phyloP scores from a whole-genome alignment of 1,284 basidiomycete species.

The Leccinum huronense region DNA sequence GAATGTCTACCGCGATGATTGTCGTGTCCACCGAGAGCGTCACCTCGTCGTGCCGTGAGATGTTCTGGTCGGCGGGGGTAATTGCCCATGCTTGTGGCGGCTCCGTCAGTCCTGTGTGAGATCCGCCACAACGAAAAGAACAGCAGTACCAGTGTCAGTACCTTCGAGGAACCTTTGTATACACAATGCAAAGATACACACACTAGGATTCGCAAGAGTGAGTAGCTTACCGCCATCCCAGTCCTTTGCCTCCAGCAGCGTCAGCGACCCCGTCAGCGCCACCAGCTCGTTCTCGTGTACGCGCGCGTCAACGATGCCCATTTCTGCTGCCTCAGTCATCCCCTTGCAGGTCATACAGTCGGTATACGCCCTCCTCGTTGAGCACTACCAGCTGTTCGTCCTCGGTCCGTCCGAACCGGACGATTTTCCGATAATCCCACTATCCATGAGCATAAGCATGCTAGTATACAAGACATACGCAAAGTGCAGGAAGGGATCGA shows the following conservation, averaged over 20 bases:
- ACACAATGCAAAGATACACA: constrained; percentile 24
- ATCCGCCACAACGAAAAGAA: not conserved
- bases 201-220: constrained; percentile 63
- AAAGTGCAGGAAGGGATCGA: constrained; percentile 1
- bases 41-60: constrained; percentile 85
- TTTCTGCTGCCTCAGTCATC: constrained; percentile 80
- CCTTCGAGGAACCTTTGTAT: constrained; percentile 11
- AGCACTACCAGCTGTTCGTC: constrained; percentile 83
- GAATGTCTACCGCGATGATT: constrained; percentile 79
- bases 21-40: constrained; percentile 77
- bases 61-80: constrained; percentile 82
- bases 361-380: constrained; percentile 90
- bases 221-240: constrained; percentile 77
- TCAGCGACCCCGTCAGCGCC: constrained; percentile 75
- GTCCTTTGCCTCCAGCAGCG: constrained; percentile 81
- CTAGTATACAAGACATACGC: not conserved
- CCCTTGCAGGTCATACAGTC: constrained; percentile 85
- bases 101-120: constrained; percentile 59
- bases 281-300: constrained; percentile 88
- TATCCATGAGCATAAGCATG: constrained; percentile 30
- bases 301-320: constrained; percentile 82
- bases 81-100: constrained; percentile 82
- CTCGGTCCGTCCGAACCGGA: constrained; percentile 80
- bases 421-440: constrained; percentile 84
- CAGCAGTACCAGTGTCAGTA: not conserved